These are phyloP conservation scores for Drechslerella coelobrocha DNA, from an alignment of 2,329 filamentous ascomycete genomes.

Conservation along the genomic window DNA sequence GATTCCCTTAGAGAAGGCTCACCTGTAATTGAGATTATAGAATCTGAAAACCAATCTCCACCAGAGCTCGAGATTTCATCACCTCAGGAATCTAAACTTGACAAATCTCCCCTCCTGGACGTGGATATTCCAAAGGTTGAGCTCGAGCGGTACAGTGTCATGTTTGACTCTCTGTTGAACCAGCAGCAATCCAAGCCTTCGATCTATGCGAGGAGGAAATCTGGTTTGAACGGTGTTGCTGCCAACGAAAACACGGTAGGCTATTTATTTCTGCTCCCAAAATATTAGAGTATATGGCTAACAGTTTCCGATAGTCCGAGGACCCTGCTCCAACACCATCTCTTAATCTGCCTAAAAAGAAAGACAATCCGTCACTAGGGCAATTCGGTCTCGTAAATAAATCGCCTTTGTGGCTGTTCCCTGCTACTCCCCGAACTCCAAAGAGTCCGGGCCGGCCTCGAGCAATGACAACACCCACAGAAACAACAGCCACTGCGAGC, in stretches of 20 bases:
- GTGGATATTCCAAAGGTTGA: slow-evolving; percentile 80
- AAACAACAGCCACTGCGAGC: not conserved
- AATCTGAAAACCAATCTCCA: not conserved
- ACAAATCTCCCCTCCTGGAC: slow-evolving; percentile 62
- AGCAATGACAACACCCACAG: slow-evolving; percentile 44
- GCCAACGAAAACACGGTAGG: slow-evolving; percentile 42
- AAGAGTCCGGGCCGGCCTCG: slow-evolving; percentile 44
- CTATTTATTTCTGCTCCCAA: not conserved
- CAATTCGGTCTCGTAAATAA: slow-evolving; percentile 41
- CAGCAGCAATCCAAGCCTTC: slow-evolving; percentile 42
- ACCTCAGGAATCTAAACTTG: slow-evolving; percentile 12
- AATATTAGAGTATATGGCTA: not conserved
- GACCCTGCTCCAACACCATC: slow-evolving; percentile 51
- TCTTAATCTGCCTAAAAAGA: slow-evolving; percentile 52
- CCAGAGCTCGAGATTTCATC: slow-evolving; percentile 8
- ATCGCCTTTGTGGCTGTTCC: slow-evolving; percentile 45
- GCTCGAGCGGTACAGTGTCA: slow-evolving; percentile 90
- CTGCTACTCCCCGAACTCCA: slow-evolving; percentile 44
- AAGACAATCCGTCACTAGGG: slow-evolving; percentile 31
- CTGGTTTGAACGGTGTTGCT: slow-evolving; percentile 17
- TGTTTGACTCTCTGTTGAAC: slow-evolving; percentile 81
- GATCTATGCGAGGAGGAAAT: slow-evolving; percentile 46
- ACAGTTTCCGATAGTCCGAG: slow-evolving; percentile 26
- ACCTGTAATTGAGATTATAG: not conserved
- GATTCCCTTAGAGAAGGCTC: slow-evolving; percentile 27